Conservation (phyloP, 2,329 filamentous ascomycete genomes). For the Trichoderma sp. region DNA sequence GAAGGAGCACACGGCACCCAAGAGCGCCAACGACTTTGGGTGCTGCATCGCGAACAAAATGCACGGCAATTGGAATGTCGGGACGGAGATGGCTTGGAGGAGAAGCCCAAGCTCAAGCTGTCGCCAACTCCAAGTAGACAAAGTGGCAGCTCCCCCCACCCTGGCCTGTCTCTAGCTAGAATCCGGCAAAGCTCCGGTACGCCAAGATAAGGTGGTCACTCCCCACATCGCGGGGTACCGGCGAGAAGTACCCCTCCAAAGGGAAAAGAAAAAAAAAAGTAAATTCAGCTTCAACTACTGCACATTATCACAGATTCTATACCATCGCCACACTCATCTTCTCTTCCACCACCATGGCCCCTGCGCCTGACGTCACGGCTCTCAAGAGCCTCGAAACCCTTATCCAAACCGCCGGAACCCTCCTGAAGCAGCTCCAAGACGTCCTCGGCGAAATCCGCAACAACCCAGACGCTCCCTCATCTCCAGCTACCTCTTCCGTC, state of each 20-base stretch:
- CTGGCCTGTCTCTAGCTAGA: neutral
- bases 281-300: neutral
- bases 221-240: constrained; percentile 27
- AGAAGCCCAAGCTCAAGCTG: constrained; percentile 11
- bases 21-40: constrained; percentile 53
- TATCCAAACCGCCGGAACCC: constrained; percentile 43
- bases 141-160: constrained; percentile 23
- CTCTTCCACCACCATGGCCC: constrained; percentile 33
- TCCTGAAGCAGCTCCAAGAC: constrained; percentile 50
- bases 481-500: constrained; percentile 28
- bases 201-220: neutral
- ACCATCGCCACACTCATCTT: neutral
- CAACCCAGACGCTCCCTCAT: constrained; percentile 27
- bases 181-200: constrained; percentile 26
- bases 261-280: constrained; percentile 11
- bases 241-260: constrained; percentile 26
- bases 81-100: neutral
- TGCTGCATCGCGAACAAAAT: constrained; percentile 50
- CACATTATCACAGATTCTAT: neutral
- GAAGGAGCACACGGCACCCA: constrained; percentile 54
- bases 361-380: constrained; percentile 35
- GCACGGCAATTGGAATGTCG: constrained; percentile 5
- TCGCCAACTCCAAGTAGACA: constrained; percentile 26
- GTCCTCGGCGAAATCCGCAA: constrained; percentile 48
- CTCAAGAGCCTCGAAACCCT: constrained; percentile 47